Base-by-base conservation (phyloP, 108 stramenopile species). In the Asterionellopsis glacialis region DNA sequence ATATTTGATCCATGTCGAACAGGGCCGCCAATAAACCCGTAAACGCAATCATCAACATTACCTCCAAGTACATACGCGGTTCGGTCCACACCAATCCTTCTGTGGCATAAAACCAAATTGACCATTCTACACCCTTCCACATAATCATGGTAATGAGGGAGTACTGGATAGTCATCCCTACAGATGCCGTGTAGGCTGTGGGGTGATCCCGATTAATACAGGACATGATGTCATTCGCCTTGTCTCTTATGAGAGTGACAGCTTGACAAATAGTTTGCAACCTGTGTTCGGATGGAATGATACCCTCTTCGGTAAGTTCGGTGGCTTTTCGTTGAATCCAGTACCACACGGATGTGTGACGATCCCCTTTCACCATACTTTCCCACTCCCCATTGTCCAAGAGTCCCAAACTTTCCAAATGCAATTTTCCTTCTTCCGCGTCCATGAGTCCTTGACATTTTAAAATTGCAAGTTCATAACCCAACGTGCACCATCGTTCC, bases 241-340 rank as follows among this genome's bases (percentile, higher is more conserved):
- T 62, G 19, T 62, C 61, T 19, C 61, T 12, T 13, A 48, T 50
- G 11, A 62, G 49, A n/a, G 61, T 62, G 10, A 62, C 61, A 51
- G 61, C 61, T 33, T 51, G 48, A 51, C 61, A 62, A n/a, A 62
- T 51, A n/a, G 61, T 62, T 51, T 62, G 61, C 47, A 62, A 33
- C 16, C 50, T 39, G 18, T 50, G 50, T 38, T 24, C 48, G 15
- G 14, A 11, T 33, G 33, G 33, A 25, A 62, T 62, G 15, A 10
- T 9, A 25, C 47, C 47, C 11, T 38, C n/a, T 33, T 62, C 61
- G 11, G n/a, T 24, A 15, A 62, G 26, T 22, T 62, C 23, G 11
- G 21, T 62, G 19, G 61, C 61, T 49, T 51, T 49, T 38, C 16
- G 14, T 38, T 62, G 61, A 24, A 62, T 51, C 61, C 61, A 62